Evolutionary conservation across 1,284 basidiomycete species (phyloP).

Genomic region (Hypsizygus ulmarius): DNA sequence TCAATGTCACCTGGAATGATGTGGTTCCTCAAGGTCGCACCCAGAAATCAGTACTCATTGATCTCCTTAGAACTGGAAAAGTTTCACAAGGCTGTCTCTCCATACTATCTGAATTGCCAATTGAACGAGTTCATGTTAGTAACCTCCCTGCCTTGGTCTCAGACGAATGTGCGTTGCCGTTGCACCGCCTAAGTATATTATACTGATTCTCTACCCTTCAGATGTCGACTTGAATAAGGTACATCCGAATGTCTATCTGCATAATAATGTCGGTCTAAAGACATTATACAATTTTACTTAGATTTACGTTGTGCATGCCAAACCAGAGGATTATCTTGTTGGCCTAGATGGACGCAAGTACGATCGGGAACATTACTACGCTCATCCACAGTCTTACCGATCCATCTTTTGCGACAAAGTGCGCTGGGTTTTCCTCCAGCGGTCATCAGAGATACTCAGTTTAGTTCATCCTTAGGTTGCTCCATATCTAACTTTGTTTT

Average conservation of each 20-base stretch:
- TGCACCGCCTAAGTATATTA: too few species aligned
- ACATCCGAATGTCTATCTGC: too few species aligned
- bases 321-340: conserved; percentile 68
- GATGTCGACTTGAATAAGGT: conserved; percentile 48
- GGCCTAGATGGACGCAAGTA: conserved; percentile 55
- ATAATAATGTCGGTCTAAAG: too few species aligned
- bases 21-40: neutral
- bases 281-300: conserved; percentile 31
- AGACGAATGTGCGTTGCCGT: conserved; percentile 41
- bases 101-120: conserved; percentile 70
- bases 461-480: conserved; percentile 53
- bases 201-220: neutral
- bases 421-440: conserved; percentile 13
- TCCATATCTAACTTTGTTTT: conserved; percentile 78
- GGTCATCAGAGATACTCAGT: neutral
- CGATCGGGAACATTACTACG: conserved; percentile 70
- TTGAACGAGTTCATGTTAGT: conserved; percentile 53
- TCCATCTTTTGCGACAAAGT: conserved; percentile 74
- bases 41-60: neutral
- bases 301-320: conserved; percentile 79
- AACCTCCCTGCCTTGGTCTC: conserved; percentile 57
- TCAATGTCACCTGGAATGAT: too few species aligned
- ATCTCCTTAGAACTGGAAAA: conserved; percentile 60
- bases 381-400: conserved; percentile 59
- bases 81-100: conserved; percentile 75